Evolutionary conservation across 2,329 filamentous ascomycete genomes (phyloP), one percentile per base, ranked within the genome.

Genomic region (Apiospora saccharicola): DNA sequence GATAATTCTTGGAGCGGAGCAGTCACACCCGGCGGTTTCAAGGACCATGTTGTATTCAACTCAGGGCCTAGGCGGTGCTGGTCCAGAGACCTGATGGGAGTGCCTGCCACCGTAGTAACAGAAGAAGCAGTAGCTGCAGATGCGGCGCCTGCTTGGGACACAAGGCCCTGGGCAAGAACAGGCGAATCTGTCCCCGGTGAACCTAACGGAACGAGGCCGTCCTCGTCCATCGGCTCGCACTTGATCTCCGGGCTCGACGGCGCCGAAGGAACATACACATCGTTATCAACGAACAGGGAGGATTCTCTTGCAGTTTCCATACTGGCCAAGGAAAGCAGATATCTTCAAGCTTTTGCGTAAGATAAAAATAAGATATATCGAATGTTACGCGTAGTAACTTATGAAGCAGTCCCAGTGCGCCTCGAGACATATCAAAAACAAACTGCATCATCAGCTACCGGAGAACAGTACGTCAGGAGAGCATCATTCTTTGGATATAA

Each of bases 201-300:
- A 13, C 30, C 8, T 24, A 10, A 2, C 30, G 10, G 6, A 1
- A 3, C 34, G 34, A 70, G 13, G 22, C 37, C 26, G 34, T 61
- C 26, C 16, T 61, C 68, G n/a, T 46, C 34, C 22, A 41, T 22
- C 13, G n/a, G 43, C 68, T 53, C 68, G 8, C 68, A 41, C 44
- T 49, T 51, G 43, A 70, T 16, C 24, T 51, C 49, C 51, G 70
- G 70, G 72, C 76, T 78, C 53, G 73, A 75, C 77, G 75, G 77
- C 30, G 14, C 16, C 30, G 26, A 14, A 12, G 13, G 13, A 30
- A 16, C 4, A 24, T 0, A 3, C 4, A 16, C 13, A 30, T 24
- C 24, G 51, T 13, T 24, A 44, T 44, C 16, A 53, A 24, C 3
- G 24, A 16, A 61, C 16, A 22, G 16, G 16, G 16, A 4, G 26